A percentile compares a stretch with the other conserved stretches of the same genome.
Evolutionary conservation across 2,329 filamentous ascomycete genomes (phyloP).

Genomic region (Claviceps digitariae): DNA sequence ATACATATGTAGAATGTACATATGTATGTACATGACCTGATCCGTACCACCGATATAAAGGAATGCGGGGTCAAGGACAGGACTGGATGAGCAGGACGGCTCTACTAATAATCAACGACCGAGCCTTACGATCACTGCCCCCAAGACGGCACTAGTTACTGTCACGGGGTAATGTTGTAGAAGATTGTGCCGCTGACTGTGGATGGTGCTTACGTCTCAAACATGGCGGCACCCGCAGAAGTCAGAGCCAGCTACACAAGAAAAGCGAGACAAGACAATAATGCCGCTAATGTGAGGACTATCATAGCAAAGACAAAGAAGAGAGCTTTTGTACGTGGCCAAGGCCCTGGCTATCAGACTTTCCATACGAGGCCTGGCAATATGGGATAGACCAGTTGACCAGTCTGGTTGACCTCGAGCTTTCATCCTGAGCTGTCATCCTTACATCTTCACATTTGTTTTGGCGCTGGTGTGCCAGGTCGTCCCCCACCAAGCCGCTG

Average conservation of each 20-base stretch:
- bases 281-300: too few relatives aligned
- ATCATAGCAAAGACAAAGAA: too few relatives aligned
- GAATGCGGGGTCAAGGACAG: neutral
- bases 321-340: too few relatives aligned
- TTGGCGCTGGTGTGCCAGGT: neutral
- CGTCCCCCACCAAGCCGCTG: neutral
- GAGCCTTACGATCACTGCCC: neutral
- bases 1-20: neutral
- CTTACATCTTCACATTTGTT: too few relatives aligned
- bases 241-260: neutral
- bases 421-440: too few relatives aligned
- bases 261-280: neutral
- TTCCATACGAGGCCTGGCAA: too few relatives aligned
- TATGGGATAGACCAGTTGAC: too few relatives aligned
- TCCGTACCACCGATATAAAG: neutral
- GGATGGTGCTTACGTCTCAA: neutral
- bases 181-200: neutral
- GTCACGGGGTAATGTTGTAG: neutral
- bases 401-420: too few relatives aligned
- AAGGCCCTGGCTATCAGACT: too few relatives aligned
- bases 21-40: neutral
- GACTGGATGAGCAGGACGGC: neutral
- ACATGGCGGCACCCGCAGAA: neutral
- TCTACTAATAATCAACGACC: neutral
- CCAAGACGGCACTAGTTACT: neutral